A percentile compares a stretch with the other conserved stretches of the same genome.
phyloP scores from a whole-genome alignment of 768 basidiomycete species.

The Hericium alpestre region DNA sequence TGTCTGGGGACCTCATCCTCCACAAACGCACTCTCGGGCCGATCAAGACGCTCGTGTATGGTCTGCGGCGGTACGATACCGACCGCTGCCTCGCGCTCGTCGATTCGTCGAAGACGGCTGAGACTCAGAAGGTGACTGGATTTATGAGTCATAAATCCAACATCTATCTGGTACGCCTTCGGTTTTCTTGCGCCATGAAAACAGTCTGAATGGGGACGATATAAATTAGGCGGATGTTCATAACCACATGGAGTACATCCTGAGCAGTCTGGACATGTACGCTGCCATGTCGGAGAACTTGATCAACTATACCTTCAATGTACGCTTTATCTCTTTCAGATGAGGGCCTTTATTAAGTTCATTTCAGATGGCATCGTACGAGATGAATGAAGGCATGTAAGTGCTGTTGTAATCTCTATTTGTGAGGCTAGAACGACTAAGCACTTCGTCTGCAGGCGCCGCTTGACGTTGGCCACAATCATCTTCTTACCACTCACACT shows the following conservation, averaged over 20 bases:
- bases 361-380: constrained; percentile 54
- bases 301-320: constrained; percentile 68
- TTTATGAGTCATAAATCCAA: constrained; percentile 62
- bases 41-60: constrained; percentile 58
- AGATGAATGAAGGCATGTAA: constrained; percentile 61
- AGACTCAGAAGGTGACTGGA: constrained; percentile 33
- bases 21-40: constrained; percentile 72
- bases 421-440: no score
- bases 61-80: constrained; percentile 57
- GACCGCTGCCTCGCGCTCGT: constrained; percentile 54
- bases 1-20: constrained; percentile 63
- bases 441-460: constrained; percentile 25
- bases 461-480: constrained; percentile 57
- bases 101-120: constrained; percentile 25
- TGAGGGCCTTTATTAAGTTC: no score
- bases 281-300: constrained; percentile 59
- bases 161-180: constrained; percentile 35
- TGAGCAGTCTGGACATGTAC: constrained; percentile 66
- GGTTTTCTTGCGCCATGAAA: no score
- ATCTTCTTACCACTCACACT: constrained; percentile 63
- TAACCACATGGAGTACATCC: constrained; percentile 67
- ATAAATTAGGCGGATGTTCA: constrained; percentile 43
- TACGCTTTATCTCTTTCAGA: constrained; percentile 13
- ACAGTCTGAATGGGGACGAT: no score
- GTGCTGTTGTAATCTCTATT: no score